phyloP scores from a whole-genome alignment of 2,329 filamentous ascomycete species.

The Aspergillus sergii region DNA sequence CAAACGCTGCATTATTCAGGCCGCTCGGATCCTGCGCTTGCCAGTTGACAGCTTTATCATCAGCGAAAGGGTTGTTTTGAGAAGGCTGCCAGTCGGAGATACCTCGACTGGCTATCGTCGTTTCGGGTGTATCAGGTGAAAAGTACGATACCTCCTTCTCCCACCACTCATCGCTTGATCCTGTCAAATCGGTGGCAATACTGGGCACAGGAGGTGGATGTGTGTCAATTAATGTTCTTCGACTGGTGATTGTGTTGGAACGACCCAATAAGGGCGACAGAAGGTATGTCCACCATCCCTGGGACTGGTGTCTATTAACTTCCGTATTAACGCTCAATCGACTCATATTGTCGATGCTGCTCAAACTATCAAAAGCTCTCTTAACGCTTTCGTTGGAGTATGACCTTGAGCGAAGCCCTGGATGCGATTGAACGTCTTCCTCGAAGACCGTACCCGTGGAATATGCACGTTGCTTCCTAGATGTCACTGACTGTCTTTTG shows the following conservation, averaged over 20 bases:
- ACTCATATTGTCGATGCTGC: slow-evolving; percentile 9
- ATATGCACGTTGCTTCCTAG: slow-evolving; percentile 31
- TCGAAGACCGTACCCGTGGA: slow-evolving; percentile 43
- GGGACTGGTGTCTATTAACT: slow-evolving; percentile 43
- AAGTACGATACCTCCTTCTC: slow-evolving; percentile 33
- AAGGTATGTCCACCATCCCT: slow-evolving; percentile 54
- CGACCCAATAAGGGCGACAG: slow-evolving; percentile 48
- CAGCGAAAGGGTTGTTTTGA: slow-evolving; percentile 19
- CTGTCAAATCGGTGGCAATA: slow-evolving; percentile 20
- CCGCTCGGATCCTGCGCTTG: background rate
- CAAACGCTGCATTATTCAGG: slow-evolving; percentile 23
- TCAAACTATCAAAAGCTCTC: slow-evolving; percentile 33
- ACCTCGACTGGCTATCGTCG: slow-evolving; percentile 16
- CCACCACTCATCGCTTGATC: slow-evolving; percentile 31
- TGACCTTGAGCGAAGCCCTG: slow-evolving; percentile 21
- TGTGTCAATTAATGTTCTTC: slow-evolving; percentile 28
- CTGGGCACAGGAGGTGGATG: slow-evolving; percentile 31
- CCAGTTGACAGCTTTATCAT: slow-evolving; percentile 14
- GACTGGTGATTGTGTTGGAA: slow-evolving; percentile 36
- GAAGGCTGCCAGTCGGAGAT: slow-evolving; percentile 23
- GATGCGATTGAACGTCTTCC: slow-evolving; percentile 27
- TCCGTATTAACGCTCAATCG: slow-evolving; percentile 40
- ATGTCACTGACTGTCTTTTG: slow-evolving; percentile 19
- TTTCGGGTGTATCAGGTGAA: slow-evolving; percentile 34
- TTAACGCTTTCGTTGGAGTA: slow-evolving; percentile 34